Evolutionary conservation across 192 early-diverging fungal genomes (phyloP), one percentile per base, ranked within the genome.

Genomic region (Diversispora epigaea): DNA sequence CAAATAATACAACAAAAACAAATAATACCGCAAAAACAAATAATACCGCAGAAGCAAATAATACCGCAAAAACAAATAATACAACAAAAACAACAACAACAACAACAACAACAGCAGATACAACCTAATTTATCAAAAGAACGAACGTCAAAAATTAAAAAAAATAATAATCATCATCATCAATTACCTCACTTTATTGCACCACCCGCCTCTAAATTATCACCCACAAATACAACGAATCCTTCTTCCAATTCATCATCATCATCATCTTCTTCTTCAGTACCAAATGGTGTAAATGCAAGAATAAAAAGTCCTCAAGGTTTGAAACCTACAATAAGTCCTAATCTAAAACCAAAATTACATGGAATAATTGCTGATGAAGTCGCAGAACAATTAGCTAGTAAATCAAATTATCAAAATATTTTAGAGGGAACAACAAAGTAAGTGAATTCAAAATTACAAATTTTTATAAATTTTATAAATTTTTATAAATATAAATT

Each of bases 371-470:
- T 76, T 25, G 73, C 79, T 2, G 76, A 68, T 63, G 79, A 83
- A 43, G 79, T 71, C 0, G 80, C 80, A 75, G 81, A 79, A 49
- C 81, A 81, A 56, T 67, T 88, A 17, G 87, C 87, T 6, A 78
- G 83, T 4, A 84, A 80, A 75, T 86, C 85, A 41, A 88, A 98
- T 76, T 96, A 96, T 82, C 93, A 93, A 72, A 93, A 93, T 71
- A 88, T 96, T 2, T 76, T 94, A 43, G 92, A 95, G 71, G 96
- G 95, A 14, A 89, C 94, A 63, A 88, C 91, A n/a, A 90, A 90
- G 88, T 86, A 90, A n/a, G 88, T 78, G n/a, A 17, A 17, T 17
- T 17, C 12, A 54, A 10, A 54, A 54, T 10, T 17, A 52, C 8
- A 54, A 4, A 54, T 49, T 11, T 8, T 11, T 49, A 49, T 8